Base-by-base conservation (phyloP, 2,329 filamentous ascomycete genomes). In the Beauveria sp. region DNA sequence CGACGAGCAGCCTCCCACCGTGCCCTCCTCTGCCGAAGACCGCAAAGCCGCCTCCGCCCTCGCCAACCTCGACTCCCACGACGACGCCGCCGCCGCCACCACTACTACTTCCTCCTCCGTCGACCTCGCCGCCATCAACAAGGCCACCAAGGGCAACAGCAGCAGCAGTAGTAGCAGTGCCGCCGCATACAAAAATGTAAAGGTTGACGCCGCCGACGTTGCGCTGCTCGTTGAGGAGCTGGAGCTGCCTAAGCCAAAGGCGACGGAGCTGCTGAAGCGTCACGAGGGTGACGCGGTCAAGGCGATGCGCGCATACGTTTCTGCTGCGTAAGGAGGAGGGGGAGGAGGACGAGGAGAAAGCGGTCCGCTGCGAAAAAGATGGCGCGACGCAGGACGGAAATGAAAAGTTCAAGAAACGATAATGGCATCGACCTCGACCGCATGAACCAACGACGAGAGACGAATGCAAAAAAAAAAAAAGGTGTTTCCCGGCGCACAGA, bases 11-110 rank as follows among this genome's bases (percentile, higher is more conserved):
- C 84, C 86, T 47, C 69, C 78, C 34, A 38, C 12, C 50, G 77
- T 72, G 57, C 72, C 87, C 62, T 77, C 80, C 64, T 85, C 83
- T 47, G 88, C 88, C 70, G 88, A 91, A 74, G 88, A 91, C 76
- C 86, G 88, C 74, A 91, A 91, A 74, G 87, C 88, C 51, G 87
- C 87, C 46, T 86, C 86, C 7, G 89, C 89, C 34, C 83, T 92
- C 63, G 88, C 87, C 53, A 83, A 81, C 64, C 85, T 93, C 66
- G 88, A 77, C 49, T 72, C 74, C 43, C 78, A 77, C 62, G 77
- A 79, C 50, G 69, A 71, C 40, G 70, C 73, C 20, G 70, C 74
- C 3, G 74, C 77, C 52, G 78, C 86, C 43, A 78, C 86, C 18
- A 20, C 58, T 1, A 78, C 86, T 12, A 20, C 58, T 1, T 22